A percentile compares a stretch with the other conserved stretches of the same genome.
Conservation (phyloP, 2,329 filamentous ascomycete species). For the Ceratocystis ficicola region DNA sequence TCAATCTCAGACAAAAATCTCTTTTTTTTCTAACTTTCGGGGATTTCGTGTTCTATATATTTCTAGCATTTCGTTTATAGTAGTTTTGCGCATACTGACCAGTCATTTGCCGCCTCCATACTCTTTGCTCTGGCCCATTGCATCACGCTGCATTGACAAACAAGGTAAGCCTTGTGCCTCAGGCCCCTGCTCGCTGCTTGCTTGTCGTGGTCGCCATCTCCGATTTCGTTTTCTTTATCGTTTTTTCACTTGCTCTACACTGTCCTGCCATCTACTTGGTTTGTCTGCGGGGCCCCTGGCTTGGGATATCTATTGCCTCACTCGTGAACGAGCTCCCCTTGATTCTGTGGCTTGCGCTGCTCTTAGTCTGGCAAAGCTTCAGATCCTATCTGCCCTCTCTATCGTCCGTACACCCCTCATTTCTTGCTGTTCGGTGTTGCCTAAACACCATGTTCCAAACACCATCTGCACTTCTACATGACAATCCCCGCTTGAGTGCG, state of each 20-base stretch:
- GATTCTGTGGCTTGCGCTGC: slow-evolving; percentile 1
- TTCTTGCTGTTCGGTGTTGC: neutral
- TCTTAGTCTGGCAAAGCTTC: neutral
- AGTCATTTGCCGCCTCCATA: neutral
- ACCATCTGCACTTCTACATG: neutral
- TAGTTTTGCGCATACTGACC: neutral
- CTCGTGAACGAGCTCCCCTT: neutral
- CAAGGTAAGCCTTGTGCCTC: slow-evolving; percentile 22
- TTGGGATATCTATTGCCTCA: neutral
- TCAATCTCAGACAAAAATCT: neutral
- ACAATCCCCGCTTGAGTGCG: neutral
- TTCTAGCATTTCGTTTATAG: neutral
- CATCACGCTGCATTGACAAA: slow-evolving; percentile 20
- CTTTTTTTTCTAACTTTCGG: neutral
- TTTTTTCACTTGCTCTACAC: neutral
- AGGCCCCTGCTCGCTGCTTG: slow-evolving; percentile 13
- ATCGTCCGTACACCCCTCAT: neutral
- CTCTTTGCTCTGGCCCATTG: slow-evolving; percentile 16
- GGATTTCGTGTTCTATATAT: neutral
- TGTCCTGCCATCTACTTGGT: neutral
- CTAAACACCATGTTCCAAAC: neutral
- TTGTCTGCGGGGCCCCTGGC: neutral
- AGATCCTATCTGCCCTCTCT: neutral
- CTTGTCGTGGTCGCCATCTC: slow-evolving; percentile 20
- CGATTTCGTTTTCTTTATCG: slow-evolving; percentile 7